A percentile compares a stretch with the other conserved stretches of the same genome.
Conservation (phyloP, 2,329 filamentous ascomycete species). For the Sporothrix brasiliensis region DNA sequence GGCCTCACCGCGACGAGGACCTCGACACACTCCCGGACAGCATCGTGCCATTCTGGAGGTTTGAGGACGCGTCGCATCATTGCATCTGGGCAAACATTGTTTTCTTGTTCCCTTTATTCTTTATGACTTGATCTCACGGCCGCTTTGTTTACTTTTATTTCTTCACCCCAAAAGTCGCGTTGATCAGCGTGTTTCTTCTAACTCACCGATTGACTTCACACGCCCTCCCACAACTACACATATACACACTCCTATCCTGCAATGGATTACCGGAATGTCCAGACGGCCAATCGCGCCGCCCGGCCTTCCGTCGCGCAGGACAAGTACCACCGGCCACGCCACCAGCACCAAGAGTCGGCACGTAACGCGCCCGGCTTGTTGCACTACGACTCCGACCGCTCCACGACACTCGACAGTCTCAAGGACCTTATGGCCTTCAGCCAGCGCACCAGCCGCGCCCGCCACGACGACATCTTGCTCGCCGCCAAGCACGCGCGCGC, state of each 20-base stretch:
- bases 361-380: slow-evolving; percentile 24
- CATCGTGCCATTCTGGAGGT: neutral
- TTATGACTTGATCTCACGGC: slow-evolving; percentile 18
- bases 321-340: slow-evolving; percentile 20
- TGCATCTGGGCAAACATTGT: slow-evolving; percentile 24
- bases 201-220: neutral
- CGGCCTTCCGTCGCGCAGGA: slow-evolving; percentile 23
- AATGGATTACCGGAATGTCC: slow-evolving; percentile 31
- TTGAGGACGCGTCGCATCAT: neutral
- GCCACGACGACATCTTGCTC: slow-evolving; percentile 47
- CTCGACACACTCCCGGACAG: neutral
- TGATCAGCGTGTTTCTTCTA: slow-evolving; percentile 3
- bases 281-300: slow-evolving; percentile 27
- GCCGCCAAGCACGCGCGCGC: slow-evolving; percentile 34
- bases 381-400: slow-evolving; percentile 36
- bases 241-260: neutral
- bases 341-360: neutral
- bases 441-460: slow-evolving; percentile 28
- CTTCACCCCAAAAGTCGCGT: slow-evolving; percentile 25
- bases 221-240: neutral
- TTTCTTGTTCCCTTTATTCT: slow-evolving; percentile 21
- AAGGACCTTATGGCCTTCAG: slow-evolving; percentile 35
- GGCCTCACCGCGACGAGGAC: slow-evolving; percentile 20
- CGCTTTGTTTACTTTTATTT: slow-evolving; percentile 33
- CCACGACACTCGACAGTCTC: slow-evolving; percentile 35